Evolutionary conservation across 352 stramenopile species (phyloP), one percentile per base, ranked within the genome.

Genomic region (Phytopythium montanum): DNA sequence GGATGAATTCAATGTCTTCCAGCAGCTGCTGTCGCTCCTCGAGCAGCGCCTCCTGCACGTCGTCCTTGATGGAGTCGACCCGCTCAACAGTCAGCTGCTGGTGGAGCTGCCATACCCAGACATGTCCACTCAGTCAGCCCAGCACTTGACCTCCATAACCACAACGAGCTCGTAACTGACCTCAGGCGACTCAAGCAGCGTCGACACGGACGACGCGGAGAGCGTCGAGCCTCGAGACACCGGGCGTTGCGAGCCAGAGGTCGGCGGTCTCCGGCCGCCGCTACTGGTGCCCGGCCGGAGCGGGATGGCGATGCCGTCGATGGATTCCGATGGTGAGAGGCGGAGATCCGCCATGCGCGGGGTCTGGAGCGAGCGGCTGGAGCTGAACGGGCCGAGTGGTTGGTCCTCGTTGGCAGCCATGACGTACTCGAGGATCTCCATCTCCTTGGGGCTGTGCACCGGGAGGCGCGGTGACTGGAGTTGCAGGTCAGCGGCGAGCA

Each of bases 1-100:
- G 84, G 13, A 92, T 87, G 59, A 94, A 94, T 26, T 94, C 84
- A 19, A 94, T 90, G 55, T 94, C 84, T 63, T 92, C 84, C 8
- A 94, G 70, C 2, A 94, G 52, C 53, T 87, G 69, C 38, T 78
- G 66, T 0, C 70, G 73, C 39, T 94, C 84, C 4, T 91, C 76
- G 13, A 68, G 29, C 31, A 94, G 41, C 3, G 84, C 81, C 1
- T 80, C 66, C 19, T 77, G 75, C 8, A 94, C 51, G 45, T 88
- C 73, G 31, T 79, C 75, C 33, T 76, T 78, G 51, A 92, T 84
- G 7, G 72, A 73, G 50, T 94, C 81, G 51, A 94, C 88, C 53
- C 88, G 75, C 19, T 89, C 70, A n/a, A 94, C 68, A 38, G 87
- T 89, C 34, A 90, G 56, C 21, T 65, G 60, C 25, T 69, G 69